A percentile compares a stretch with the other conserved stretches of the same genome.
These are phyloP conservation scores for Calvatia gigantea DNA, from an alignment of 768 basidiomycete genomes.

Conservation along the genomic window DNA sequence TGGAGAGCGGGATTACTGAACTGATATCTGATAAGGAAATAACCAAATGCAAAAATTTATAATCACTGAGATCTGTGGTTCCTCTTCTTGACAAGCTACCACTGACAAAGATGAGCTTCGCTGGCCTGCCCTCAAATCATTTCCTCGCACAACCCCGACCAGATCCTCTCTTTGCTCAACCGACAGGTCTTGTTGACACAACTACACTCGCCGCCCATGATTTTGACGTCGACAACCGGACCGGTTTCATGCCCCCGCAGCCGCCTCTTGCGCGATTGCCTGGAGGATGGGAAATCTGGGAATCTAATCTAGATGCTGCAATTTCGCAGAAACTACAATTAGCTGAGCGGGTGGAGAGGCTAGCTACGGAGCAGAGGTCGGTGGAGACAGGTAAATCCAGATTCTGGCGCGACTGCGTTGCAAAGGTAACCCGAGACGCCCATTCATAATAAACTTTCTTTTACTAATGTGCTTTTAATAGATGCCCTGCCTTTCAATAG, in stretches of 20 bases:
- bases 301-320: constrained; percentile 50
- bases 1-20: constrained; percentile 1
- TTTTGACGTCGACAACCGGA: constrained; percentile 90
- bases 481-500: constrained; percentile 51
- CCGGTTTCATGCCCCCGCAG: constrained; percentile 86
- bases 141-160: constrained; percentile 32
- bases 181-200: constrained; percentile 26
- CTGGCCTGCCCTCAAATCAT: constrained; percentile 17
- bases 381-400: constrained; percentile 30
- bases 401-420: constrained; percentile 49
- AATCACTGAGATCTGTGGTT: background rate
- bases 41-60: background rate
- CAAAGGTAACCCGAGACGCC: constrained; percentile 33
- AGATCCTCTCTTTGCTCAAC: constrained; percentile 21
- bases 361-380: constrained; percentile 28
- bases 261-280: constrained; percentile 63
- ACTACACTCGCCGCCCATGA: constrained; percentile 73
- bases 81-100: background rate
- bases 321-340: constrained; percentile 45
- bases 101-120: background rate
- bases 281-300: constrained; percentile 78
- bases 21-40: constrained; percentile 4
- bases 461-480: constrained; percentile 20
- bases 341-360: constrained; percentile 46
- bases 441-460: background rate